These are phyloP conservation scores for Vitis hybrid DNA, from an alignment of 177 flowering plant genomes.

Conservation along the genomic window DNA sequence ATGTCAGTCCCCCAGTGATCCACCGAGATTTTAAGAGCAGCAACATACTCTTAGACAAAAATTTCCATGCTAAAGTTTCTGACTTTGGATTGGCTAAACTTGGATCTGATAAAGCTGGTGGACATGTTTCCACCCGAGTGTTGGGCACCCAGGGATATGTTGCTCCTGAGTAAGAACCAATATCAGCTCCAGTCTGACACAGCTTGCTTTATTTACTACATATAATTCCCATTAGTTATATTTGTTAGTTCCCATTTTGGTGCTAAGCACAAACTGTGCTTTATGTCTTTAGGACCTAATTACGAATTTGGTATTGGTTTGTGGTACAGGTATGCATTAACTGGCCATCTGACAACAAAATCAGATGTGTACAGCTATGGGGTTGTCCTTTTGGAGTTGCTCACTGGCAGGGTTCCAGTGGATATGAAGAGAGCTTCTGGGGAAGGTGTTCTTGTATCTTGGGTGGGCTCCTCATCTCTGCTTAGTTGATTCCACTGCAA, in stretches of 20 bases:
- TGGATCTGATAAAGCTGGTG: conserved; percentile 94
- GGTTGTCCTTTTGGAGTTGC: conserved; percentile 93
- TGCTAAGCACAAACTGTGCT: not conserved
- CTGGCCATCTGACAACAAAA: conserved; percentile 95
- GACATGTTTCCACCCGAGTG: conserved; percentile 94
- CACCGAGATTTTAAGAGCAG: conserved; percentile 99
- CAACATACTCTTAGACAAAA: conserved; percentile 82
- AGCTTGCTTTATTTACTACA: not conserved
- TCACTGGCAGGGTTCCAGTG: conserved; percentile 92
- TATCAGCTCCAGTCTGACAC: not conserved
- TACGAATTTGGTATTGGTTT: not conserved
- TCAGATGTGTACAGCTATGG: conserved; percentile 99
- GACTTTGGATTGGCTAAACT: conserved; percentile 97
- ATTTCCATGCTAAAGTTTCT: conserved; percentile 92
- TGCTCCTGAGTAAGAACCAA: conserved; percentile 85
- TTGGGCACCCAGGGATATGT: conserved; percentile 98
- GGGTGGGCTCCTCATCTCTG: conserved; percentile 53
- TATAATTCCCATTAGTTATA: not conserved
- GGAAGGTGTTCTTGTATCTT: conserved; percentile 89
- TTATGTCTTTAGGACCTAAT: not conserved
- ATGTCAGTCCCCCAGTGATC: conserved; percentile 85
- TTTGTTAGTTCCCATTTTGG: not conserved
- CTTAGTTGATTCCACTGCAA: conserved; percentile 1
- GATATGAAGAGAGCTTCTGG: conserved; percentile 81
- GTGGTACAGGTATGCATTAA: conserved; percentile 76